Conservation (phyloP, 176 grass and related monocot species). For the Hordeum marinum region DNA sequence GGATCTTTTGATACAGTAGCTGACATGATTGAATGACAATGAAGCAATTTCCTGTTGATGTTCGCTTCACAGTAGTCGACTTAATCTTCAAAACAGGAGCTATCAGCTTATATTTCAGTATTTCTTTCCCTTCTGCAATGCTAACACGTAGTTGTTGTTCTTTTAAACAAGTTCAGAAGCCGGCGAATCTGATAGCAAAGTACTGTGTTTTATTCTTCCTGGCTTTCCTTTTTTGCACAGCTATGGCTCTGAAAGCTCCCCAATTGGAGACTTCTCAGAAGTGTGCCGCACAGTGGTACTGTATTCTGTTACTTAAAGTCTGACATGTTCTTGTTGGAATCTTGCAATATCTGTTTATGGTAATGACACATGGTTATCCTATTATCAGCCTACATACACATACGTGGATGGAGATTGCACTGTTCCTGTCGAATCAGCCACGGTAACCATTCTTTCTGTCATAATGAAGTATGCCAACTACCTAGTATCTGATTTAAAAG, state of each 20-base stretch:
- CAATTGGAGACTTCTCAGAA: constrained; percentile 76
- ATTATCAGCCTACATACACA: constrained; percentile 72
- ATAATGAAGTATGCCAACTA: neutral
- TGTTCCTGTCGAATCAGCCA: constrained; percentile 74
- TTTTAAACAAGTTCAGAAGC: neutral
- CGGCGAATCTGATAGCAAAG: neutral
- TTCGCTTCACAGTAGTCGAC: neutral
- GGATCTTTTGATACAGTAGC: neutral
- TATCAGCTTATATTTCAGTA: neutral
- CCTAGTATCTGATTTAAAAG: neutral
- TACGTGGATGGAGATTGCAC: constrained; percentile 96
- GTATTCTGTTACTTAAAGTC: constrained; percentile 7
- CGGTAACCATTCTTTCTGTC: constrained; percentile 35
- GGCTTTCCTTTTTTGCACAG: constrained; percentile 36
- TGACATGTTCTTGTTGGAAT: constrained; percentile 17
- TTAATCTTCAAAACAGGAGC: neutral
- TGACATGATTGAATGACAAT: neutral
- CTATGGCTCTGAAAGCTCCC: constrained; percentile 89
- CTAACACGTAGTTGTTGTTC: neutral
- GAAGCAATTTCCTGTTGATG: neutral
- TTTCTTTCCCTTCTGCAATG: neutral
- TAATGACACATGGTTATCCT: constrained; percentile 5
- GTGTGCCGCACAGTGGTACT: constrained; percentile 77
- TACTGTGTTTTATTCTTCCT: neutral
- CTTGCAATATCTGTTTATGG: neutral